Evolutionary conservation across 2,329 filamentous ascomycete species (phyloP), one percentile per base, ranked within the genome.

Genomic region (Grosmannia clavigera): DNA sequence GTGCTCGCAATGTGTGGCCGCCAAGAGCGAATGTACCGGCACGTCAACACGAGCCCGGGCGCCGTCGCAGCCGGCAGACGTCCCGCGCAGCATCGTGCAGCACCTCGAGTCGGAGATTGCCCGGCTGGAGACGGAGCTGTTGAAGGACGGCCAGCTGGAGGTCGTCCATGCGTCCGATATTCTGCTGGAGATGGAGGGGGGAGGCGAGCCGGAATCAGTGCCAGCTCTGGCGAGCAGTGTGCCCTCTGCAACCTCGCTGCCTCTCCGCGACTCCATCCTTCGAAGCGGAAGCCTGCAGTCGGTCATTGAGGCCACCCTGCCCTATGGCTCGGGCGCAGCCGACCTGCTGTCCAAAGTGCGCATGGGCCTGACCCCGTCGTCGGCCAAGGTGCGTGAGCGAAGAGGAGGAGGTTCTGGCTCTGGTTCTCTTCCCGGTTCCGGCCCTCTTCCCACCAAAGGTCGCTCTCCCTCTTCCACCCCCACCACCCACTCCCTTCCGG

Each of bases 81-180:
- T 70, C 10, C 69, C 69, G 5, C 66, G 69, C 55, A 70, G 69
- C 61, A 69, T 71, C 14, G 68, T 71, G 25, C 68, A 70, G 61
- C 66, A 69, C 63, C 65, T 71, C 2, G 69, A 70, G 60, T 64
- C 68, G 16, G 69, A 71, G 63, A 70, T 71, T 61, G 69, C 69
- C 22, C 67, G 67, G 14, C 63, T 71, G 19, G 69, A 71, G 62
- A 66, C 65, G 19, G 68, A 69, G 51, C 64, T 70, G 53, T 63
- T 67, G 3, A 59, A 67, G 33, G 67, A 67, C 62, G 68, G 59
- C n/a, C 58, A 63, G 62, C 62, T 64, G 16, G 62, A 64, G 46
- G 61, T 64, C 0, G 61, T 64, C 4, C 61, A 62, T 11, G 61
- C 62, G 12, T 62, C 62, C 12, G 61, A 64, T 40, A 64, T 64